Evolutionary conservation across 805 yeast genomes (phyloP), one percentile per base, ranked within the genome.

Genomic region (Blastobotrys peoriensis): DNA sequence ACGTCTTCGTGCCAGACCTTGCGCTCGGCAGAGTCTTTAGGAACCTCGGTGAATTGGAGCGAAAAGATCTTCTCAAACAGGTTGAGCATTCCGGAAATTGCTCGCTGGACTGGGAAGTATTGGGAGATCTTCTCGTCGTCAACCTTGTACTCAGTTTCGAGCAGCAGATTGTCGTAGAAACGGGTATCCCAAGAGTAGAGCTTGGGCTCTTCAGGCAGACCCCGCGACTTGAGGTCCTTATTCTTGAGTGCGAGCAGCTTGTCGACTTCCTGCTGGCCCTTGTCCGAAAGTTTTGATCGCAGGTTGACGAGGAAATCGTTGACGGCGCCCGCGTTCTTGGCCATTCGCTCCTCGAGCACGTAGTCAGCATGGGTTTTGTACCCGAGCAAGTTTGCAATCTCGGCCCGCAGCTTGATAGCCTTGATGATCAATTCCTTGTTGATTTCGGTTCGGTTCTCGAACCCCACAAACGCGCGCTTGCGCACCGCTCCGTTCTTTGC

Each of bases 1-100:
- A 84, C 93, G 59, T 86, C 95, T 44, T 72, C 75, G 57, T 86
- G 89, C 95, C 95, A 86, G 13, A 75, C 73, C 10, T 75, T 65
- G 38, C 62, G 67, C 15, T 68, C 61, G 19, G 62, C 54, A 2
- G 64, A 57, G 5, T 64, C 64, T 3, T 66, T 66, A 10, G 61
- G 46, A 27, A 75, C 69, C 56, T 76, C 78, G 33, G 74, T 68
- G 60, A 86, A 84, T 59, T 81, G 78, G 47, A 86, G 70, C 48
- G 77, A 78, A 64, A 86, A 81, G 40, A 86, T 69, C 2, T 67
- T 70, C 61, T 83, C 91, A 60, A 82, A 86, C 50, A 86, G 75
- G 5, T 69, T 66, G 45, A 86, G 67, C 93, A 86, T 86, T 47
- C 79, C 78, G 20, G 63, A 59, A 43, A 86, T 74, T 2, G 93